These are phyloP conservation scores for Crataegus laevigata DNA, from an alignment of 306 rosid species.

Conservation along the genomic window DNA sequence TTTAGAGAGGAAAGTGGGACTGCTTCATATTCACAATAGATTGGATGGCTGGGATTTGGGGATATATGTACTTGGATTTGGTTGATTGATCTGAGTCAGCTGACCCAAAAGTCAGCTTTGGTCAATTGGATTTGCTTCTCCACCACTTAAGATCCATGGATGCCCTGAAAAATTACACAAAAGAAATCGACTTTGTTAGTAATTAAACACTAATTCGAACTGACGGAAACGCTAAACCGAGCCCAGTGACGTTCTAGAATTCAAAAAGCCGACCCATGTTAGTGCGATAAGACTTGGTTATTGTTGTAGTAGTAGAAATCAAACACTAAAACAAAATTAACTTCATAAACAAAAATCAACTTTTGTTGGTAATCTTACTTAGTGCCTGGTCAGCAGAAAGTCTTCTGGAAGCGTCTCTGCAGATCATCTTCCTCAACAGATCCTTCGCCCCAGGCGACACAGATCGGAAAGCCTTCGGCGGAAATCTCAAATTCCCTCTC, in stretches of 20 bases:
- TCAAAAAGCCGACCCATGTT: no score
- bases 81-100: not conserved
- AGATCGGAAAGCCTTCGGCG: constrained; percentile 45
- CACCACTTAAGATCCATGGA: constrained; percentile 72
- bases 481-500: constrained; percentile 71
- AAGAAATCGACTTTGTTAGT: constrained; percentile 3
- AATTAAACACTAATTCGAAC: not conserved
- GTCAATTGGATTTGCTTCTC: constrained; percentile 25
- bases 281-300: no score
- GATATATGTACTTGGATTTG: not conserved
- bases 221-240: no score
- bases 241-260: no score
- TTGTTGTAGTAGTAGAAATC: not conserved
- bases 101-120: not conserved
- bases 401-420: constrained; percentile 48
- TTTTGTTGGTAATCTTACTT: constrained; percentile 19
- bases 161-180: constrained; percentile 40
- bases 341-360: not conserved
- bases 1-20: constrained; percentile 1
- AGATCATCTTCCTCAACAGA: constrained; percentile 71
- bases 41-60: not conserved
- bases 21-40: not conserved
- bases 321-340: not conserved
- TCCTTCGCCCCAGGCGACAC: constrained; percentile 66
- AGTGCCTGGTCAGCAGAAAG: constrained; percentile 65